phyloP scores from a whole-genome alignment of 78 protist species.

The Cyanophora paradoxa region DNA sequence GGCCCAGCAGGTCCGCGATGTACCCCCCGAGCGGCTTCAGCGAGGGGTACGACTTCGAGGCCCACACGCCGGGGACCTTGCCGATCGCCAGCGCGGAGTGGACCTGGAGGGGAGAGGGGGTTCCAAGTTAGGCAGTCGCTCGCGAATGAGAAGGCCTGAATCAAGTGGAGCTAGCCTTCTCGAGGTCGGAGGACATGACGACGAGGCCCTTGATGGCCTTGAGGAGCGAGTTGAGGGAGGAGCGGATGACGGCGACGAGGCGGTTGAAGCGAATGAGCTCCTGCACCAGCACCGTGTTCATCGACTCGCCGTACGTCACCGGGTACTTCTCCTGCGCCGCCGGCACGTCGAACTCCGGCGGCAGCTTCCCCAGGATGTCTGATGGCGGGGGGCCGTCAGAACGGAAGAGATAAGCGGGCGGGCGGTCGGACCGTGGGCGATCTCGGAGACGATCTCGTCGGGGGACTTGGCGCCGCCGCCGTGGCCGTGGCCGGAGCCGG shows the following conservation, averaged over 20 bases:
- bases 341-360: slow-evolving; percentile 39
- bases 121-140: too few species aligned
- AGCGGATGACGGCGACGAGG: slow-evolving; percentile 13
- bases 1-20: background rate
- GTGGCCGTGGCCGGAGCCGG: background rate
- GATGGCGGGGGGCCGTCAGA: too few species aligned
- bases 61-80: slow-evolving; percentile 29
- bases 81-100: too few species aligned
- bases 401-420: too few species aligned
- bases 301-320: slow-evolving; percentile 30
- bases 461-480: background rate
- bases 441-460: slow-evolving; percentile 8
- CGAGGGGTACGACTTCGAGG: slow-evolving; percentile 29
- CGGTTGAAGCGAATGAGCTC: slow-evolving; percentile 56
- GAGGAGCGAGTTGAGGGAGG: slow-evolving; percentile 21
- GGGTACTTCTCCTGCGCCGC: slow-evolving; percentile 40
- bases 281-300: slow-evolving; percentile 64
- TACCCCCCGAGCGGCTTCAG: slow-evolving; percentile 28
- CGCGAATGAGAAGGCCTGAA: slow-evolving; percentile 42
- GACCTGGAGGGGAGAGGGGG: too few species aligned
- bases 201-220: slow-evolving; percentile 64
- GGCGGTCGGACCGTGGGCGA: too few species aligned
- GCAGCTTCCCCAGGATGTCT: slow-evolving; percentile 42
- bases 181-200: slow-evolving; percentile 61
- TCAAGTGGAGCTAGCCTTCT: slow-evolving; percentile 48